phyloP scores from a whole-genome alignment of 2,329 filamentous ascomycete species.

The Ceratocystis colombiana region DNA sequence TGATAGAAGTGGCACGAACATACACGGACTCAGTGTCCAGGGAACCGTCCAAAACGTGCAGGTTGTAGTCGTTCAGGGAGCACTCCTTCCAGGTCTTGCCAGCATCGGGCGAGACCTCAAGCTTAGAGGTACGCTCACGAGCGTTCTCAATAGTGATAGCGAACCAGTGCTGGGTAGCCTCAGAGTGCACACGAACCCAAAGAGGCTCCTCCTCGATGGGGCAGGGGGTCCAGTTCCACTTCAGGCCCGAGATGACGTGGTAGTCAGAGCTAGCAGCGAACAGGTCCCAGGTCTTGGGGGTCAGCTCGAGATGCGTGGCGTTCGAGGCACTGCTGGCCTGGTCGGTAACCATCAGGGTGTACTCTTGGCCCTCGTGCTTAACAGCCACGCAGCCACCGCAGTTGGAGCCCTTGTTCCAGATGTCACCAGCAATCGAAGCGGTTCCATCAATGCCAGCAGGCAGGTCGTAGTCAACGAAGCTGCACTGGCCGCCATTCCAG shows the following conservation, averaged over 20 bases:
- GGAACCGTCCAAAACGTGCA: constrained; percentile 20
- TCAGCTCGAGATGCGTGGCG: constrained; percentile 24
- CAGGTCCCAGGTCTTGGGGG: constrained; percentile 24
- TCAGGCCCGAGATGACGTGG: constrained; percentile 2
- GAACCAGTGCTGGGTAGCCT: constrained; percentile 27
- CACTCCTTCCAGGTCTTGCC: constrained; percentile 21
- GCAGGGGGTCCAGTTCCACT: constrained; percentile 24
- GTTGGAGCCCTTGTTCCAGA: constrained; percentile 25
- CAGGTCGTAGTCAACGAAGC: constrained; percentile 22
- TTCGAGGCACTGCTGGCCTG: constrained; percentile 20
- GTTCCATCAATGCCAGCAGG: constrained; percentile 19
- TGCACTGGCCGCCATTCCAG: constrained; percentile 13
- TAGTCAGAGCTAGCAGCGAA: constrained; percentile 13
- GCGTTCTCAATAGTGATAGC: constrained; percentile 27
- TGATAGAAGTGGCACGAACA: constrained; percentile 22
- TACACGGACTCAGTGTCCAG: constrained; percentile 19
- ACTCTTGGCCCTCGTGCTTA: constrained; percentile 23
- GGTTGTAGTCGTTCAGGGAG: constrained; percentile 21
- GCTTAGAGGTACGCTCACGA: constrained; percentile 26
- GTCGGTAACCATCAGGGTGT: constrained; percentile 22
- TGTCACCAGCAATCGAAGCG: constrained; percentile 19
- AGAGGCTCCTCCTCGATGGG: constrained; percentile 24
- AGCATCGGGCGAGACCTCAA: constrained; percentile 23
- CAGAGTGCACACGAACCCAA: constrained; percentile 26
- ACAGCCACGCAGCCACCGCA: constrained; percentile 24